Conservation (phyloP, 2,329 filamentous ascomycete species). For the Aspergillus ustus region DNA sequence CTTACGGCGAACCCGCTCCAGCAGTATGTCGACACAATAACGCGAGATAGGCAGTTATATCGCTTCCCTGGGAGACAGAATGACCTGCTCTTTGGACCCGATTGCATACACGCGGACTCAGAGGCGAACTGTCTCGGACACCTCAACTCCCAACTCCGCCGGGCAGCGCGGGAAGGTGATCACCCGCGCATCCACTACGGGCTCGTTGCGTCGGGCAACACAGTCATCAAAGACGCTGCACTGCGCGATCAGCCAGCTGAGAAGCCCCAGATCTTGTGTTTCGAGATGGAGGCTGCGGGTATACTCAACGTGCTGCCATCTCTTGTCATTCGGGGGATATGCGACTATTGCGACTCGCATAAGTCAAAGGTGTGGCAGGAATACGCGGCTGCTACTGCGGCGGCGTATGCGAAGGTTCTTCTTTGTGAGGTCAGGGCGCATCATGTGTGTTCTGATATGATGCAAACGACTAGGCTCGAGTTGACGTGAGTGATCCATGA, state of each 20-base stretch:
- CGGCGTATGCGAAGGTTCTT: conserved; percentile 2
- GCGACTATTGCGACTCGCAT: conserved; percentile 2
- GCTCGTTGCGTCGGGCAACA: neutral
- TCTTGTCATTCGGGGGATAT: conserved; percentile 8
- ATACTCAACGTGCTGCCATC: neutral
- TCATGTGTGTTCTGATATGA: too few relatives aligned
- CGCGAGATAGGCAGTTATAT: too few relatives aligned
- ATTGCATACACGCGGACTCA: too few relatives aligned
- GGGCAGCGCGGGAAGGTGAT: too few relatives aligned
- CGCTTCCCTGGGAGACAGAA: too few relatives aligned
- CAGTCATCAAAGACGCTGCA: neutral
- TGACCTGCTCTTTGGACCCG: too few relatives aligned
- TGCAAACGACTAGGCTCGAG: too few relatives aligned
- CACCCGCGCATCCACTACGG: conserved; percentile 2
- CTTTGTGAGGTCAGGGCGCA: neutral
- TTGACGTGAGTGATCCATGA: too few relatives aligned
- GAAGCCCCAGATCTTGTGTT: neutral
- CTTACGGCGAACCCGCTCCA: neutral
- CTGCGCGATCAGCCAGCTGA: neutral
- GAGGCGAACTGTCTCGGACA: too few relatives aligned
- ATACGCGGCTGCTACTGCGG: neutral
- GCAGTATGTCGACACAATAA: neutral
- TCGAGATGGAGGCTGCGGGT: conserved; percentile 3
- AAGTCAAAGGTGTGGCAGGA: neutral
- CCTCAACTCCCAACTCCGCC: too few relatives aligned